phyloP scores from a whole-genome alignment of 106 monocot genomes.

The Acanthochlamys bracteata region DNA sequence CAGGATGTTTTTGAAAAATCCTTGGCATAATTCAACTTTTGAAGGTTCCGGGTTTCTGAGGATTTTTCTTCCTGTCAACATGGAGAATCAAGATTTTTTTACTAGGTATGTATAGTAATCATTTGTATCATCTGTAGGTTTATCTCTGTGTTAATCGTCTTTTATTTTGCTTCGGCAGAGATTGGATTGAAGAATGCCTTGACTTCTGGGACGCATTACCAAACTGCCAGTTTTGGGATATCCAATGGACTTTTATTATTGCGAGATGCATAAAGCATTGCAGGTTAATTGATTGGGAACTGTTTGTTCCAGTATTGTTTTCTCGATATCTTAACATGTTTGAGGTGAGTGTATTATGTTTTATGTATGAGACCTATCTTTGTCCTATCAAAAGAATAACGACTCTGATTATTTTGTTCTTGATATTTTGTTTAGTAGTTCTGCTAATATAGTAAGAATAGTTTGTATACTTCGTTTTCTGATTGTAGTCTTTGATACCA shows the following conservation, averaged over 20 bases:
- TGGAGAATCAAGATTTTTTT: slow-evolving; percentile 60
- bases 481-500: no score
- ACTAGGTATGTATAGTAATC: slow-evolving; percentile 38
- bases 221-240: slow-evolving; percentile 98
- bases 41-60: slow-evolving; percentile 85
- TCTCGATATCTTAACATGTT: slow-evolving; percentile 82
- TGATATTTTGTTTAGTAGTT: no score
- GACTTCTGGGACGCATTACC: slow-evolving; percentile 69
- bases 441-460: no score
- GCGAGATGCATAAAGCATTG: slow-evolving; percentile 73
- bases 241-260: slow-evolving; percentile 80
- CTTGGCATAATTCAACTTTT: slow-evolving; percentile 94
- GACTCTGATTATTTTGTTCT: no score
- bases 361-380: no score
- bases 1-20: slow-evolving; percentile 84
- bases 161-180: slow-evolving; percentile 29
- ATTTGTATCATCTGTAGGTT: no score
- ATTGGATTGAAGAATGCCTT: slow-evolving; percentile 66
- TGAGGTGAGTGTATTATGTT: slow-evolving; percentile 46
- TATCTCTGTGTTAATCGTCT: slow-evolving; percentile 6
- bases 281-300: slow-evolving; percentile 79
- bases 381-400: no score
- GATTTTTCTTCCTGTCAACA: slow-evolving; percentile 80
- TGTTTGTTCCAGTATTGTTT: slow-evolving; percentile 65
- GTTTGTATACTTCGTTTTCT: no score